Evolutionary conservation across 2,329 filamentous ascomycete genomes (phyloP).

Genomic region (Botryotinia narcissicola): DNA sequence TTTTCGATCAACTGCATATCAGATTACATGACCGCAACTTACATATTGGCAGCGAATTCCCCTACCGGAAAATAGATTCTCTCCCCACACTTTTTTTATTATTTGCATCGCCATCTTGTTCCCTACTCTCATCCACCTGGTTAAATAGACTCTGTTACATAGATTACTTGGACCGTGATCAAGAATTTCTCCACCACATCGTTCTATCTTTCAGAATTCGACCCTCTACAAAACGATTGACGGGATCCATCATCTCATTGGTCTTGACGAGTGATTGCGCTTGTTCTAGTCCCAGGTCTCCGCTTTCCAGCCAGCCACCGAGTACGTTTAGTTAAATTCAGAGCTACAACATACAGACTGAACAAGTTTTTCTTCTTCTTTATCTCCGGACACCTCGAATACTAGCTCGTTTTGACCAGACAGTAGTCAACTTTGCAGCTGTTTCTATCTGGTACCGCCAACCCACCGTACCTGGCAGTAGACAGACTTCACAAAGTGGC

Average conservation of each 20-base stretch:
- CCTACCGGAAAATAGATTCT: conserved; percentile 16
- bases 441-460: background rate
- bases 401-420: background rate
- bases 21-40: conserved; percentile 1
- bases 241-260: conserved; percentile 10
- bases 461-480: conserved; percentile 30
- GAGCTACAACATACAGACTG: conserved; percentile 3
- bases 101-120: conserved; percentile 5
- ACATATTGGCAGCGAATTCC: conserved; percentile 17
- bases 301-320: conserved; percentile 17
- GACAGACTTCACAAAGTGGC: conserved; percentile 17
- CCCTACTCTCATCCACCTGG: background rate
- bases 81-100: conserved; percentile 18
- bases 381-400: background rate
- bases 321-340: conserved; percentile 10
- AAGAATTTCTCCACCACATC: conserved; percentile 6
- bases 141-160: background rate
- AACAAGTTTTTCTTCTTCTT: conserved; percentile 14
- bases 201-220: background rate
- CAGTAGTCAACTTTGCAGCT: background rate
- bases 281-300: conserved; percentile 9
- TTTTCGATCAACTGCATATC: conserved; percentile 8
- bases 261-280: conserved; percentile 2
- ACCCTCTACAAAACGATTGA: background rate
- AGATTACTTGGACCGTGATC: conserved; percentile 17